A percentile compares a stretch with the other conserved stretches of the same genome.
These are phyloP conservation scores for Phragmites australis DNA, from an alignment of 176 grass and related monocot genomes.

Conservation along the genomic window DNA sequence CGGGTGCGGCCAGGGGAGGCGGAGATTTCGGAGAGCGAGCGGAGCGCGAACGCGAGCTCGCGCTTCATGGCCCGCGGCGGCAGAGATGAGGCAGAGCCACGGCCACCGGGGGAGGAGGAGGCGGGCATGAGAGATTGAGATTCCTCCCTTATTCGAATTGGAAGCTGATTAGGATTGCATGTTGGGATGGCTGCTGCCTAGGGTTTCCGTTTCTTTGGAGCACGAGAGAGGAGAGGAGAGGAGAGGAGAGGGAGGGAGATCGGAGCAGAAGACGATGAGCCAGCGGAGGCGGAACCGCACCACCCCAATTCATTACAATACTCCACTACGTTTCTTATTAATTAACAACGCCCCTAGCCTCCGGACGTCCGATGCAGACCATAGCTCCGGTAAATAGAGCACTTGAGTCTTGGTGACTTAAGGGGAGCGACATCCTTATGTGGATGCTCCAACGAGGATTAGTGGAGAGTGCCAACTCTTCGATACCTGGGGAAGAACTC, in stretches of 20 bases:
- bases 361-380: too few species aligned
- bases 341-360: too few species aligned
- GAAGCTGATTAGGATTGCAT: neutral
- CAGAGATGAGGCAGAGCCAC: neutral
- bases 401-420: too few species aligned
- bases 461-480: too few species aligned
- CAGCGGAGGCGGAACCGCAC: neutral
- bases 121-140: slow-evolving; percentile 26
- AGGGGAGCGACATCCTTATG: too few species aligned
- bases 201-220: too few species aligned
- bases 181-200: neutral
- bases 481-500: too few species aligned
- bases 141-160: too few species aligned
- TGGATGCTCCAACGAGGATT: too few species aligned
- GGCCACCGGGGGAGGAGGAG: slow-evolving; percentile 14
- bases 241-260: neutral
- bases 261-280: neutral
- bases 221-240: neutral
- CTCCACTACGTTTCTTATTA: too few species aligned
- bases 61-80: slow-evolving; percentile 57
- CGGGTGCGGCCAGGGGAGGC: slow-evolving; percentile 55
- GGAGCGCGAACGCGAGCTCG: slow-evolving; percentile 62
- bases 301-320: neutral
- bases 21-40: slow-evolving; percentile 41
- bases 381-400: too few species aligned